Evolutionary conservation across 306 rosid species (phyloP).

Genomic region (Fragaria iinumae): DNA sequence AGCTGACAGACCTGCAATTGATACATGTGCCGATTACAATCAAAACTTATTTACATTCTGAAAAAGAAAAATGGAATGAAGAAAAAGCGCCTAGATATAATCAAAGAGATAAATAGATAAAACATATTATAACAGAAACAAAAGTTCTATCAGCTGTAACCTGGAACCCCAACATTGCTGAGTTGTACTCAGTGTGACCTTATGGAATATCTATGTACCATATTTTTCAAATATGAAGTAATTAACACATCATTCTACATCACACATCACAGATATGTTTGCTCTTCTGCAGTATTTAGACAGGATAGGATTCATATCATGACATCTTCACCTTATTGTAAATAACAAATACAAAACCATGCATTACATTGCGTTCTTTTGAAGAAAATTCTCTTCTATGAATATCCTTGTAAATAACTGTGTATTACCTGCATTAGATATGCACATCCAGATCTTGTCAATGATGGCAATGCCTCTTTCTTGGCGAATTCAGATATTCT

Average conservation of each 20-base stretch:
- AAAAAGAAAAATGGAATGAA: neutral
- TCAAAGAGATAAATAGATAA: neutral
- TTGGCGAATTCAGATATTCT: slow-evolving; percentile 89
- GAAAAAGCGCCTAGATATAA: neutral
- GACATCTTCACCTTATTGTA: neutral
- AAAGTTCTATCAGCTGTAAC: neutral
- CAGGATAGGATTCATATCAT: neutral
- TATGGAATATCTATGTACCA: neutral
- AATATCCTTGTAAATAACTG: neutral
- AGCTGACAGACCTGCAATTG: slow-evolving; percentile 93
- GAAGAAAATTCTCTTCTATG: neutral
- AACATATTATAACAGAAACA: neutral
- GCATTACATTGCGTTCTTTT: neutral
- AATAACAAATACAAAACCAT: neutral
- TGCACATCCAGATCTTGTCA: slow-evolving; percentile 98
- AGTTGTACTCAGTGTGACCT: neutral
- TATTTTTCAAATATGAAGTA: neutral
- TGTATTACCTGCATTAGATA: slow-evolving; percentile 82
- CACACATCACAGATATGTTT: neutral
- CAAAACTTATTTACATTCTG: neutral
- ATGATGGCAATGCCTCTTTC: slow-evolving; percentile 92
- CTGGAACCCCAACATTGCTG: neutral
- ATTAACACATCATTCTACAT: neutral
- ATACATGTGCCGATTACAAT: slow-evolving; percentile 25
- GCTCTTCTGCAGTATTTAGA: neutral